Conservation (phyloP, 176 grass and related monocot genomes). For the Tillandsia leiboldiana region DNA sequence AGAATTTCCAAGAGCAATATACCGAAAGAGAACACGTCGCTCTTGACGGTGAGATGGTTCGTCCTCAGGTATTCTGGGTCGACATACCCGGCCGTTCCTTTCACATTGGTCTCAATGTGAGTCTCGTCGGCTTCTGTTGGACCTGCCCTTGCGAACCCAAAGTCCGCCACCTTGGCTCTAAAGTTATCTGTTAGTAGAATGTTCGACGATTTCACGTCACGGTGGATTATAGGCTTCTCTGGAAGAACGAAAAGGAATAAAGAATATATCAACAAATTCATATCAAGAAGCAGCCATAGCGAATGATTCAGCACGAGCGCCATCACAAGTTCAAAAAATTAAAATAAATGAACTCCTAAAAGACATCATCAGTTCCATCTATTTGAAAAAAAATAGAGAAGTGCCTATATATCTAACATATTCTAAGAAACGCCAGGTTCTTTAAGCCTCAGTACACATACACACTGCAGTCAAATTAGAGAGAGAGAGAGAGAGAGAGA, state of each 20-base stretch:
- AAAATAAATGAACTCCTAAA: too few relatives aligned
- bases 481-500: too few relatives aligned
- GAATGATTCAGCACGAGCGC: neutral
- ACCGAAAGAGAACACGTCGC: slow-evolving; percentile 94
- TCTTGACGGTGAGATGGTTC: slow-evolving; percentile 62
- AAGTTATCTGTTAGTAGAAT: slow-evolving; percentile 77
- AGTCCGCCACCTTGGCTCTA: slow-evolving; percentile 90
- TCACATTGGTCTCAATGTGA: slow-evolving; percentile 68
- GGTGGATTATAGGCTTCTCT: slow-evolving; percentile 95
- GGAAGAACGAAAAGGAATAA: slow-evolving; percentile 17
- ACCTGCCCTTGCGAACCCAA: slow-evolving; percentile 87
- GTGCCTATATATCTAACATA: too few relatives aligned
- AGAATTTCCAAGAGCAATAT: slow-evolving; percentile 91
- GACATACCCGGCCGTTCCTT: slow-evolving; percentile 80
- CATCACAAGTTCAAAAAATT: too few relatives aligned
- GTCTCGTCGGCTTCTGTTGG: slow-evolving; percentile 68
- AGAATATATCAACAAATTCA: neutral
- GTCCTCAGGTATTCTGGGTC: slow-evolving; percentile 92
- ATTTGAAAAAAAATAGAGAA: too few relatives aligned
- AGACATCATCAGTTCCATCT: too few relatives aligned
- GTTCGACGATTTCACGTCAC: slow-evolving; percentile 90
- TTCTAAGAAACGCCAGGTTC: too few relatives aligned
- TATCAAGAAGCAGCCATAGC: neutral
- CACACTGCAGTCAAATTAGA: too few relatives aligned
- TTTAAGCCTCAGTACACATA: too few relatives aligned